Evolutionary conservation across 2,329 filamentous ascomycete genomes (phyloP).

Genomic region (Verticillium dahliae): DNA sequence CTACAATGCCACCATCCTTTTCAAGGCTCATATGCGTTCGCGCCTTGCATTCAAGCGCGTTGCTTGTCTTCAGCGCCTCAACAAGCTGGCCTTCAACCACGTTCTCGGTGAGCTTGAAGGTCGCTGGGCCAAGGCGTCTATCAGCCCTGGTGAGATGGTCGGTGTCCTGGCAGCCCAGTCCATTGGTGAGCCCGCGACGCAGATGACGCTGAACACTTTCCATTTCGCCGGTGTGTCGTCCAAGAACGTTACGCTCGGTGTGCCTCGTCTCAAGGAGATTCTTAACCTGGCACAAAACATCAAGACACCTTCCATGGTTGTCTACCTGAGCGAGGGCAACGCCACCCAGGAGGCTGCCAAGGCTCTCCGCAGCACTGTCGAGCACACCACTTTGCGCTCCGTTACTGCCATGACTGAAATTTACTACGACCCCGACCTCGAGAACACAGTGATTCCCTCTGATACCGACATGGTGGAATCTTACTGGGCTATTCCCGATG

Average conservation of each 20-base stretch:
- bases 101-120: constrained; percentile 86
- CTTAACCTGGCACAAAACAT: constrained; percentile 96
- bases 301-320: constrained; percentile 96
- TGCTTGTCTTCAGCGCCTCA: constrained; percentile 77
- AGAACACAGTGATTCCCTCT: constrained; percentile 75
- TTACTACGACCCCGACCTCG: constrained; percentile 92
- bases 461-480: constrained; percentile 94
- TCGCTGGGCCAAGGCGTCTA: constrained; percentile 77
- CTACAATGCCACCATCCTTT: constrained; percentile 77
- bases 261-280: constrained; percentile 98
- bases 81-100: constrained; percentile 87
- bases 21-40: constrained; percentile 87
- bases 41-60: constrained; percentile 89
- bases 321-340: constrained; percentile 65
- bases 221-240: constrained; percentile 99
- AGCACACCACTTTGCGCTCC: constrained; percentile 88
- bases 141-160: constrained; percentile 96
- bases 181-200: constrained; percentile 95
- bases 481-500: constrained; percentile 90
- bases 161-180: constrained; percentile 96
- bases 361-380: constrained; percentile 77
- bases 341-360: constrained; percentile 76
- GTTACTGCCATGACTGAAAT: constrained; percentile 92
- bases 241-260: constrained; percentile 99
- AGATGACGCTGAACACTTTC: constrained; percentile 99